Evolutionary conservation across 2,329 filamentous ascomycete species (phyloP), one percentile per base, ranked within the genome.

Genomic region (Fusarium sp.): DNA sequence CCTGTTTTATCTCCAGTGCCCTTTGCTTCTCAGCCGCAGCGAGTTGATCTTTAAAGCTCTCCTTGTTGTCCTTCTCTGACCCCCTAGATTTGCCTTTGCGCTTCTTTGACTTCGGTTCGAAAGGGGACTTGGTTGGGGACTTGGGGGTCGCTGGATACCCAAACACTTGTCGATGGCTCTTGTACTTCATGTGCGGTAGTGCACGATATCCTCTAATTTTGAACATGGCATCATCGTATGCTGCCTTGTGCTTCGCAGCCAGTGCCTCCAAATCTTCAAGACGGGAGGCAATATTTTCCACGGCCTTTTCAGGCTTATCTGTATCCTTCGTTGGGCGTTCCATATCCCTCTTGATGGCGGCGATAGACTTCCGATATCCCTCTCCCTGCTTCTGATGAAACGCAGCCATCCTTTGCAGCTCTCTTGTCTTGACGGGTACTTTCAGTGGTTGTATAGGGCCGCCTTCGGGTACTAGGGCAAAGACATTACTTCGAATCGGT

Each of bases 351-450:
- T 56, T 57, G 19, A 78, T 60, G 29, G 63, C 55, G 23, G 12
- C 63, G 51, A 66, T 73, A 25, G 55, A 79, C 73, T 62, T 76
- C 66, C 39, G 75, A 64, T 81, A 82, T 14, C 73, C 71, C 10
- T 78, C 74, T 21, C 73, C 77, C 63, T 82, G 79, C 16, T 72
- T 77, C 42, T 73, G 76, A 59, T 82, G 80, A 55, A 78, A 76
- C 2, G 77, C 74, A 18, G 77, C 78, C 31, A 71, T 65, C 18
- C 69, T 74, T 59, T 82, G 81, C 33, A 77, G 55, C 46, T 69
- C 51, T n/a, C 73, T 70, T 16, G 72, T 71, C 54, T 70, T 65
- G 18, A 62, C 68, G 10, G 79, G 69, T 31, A 79, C 76, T 16
- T 60, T 16, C 7, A 65, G 70, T 8, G 73, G 55, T 51, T 60